Conservation (phyloP, 2,329 filamentous ascomycete species). For the Pezicula neosporulosa region DNA sequence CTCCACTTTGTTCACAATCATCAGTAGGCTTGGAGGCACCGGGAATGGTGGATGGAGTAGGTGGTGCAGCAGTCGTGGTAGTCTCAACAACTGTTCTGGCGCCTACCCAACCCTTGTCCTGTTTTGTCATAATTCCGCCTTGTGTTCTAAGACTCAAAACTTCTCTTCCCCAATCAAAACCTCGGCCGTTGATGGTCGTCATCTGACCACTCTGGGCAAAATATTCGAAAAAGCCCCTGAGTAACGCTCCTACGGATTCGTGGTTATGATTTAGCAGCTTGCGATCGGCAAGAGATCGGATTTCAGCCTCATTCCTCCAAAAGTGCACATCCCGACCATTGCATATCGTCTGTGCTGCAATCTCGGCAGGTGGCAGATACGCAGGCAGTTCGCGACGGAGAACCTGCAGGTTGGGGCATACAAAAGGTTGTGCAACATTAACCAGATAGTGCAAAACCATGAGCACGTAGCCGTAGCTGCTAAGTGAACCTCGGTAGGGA, state of each 20-base stretch:
- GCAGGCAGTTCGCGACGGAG: conserved; percentile 43
- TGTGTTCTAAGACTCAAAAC: conserved; percentile 73
- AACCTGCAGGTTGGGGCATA: conserved; percentile 78
- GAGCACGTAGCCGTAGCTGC: conserved; percentile 86
- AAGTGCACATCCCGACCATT: conserved; percentile 72
- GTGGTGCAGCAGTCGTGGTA: conserved; percentile 32
- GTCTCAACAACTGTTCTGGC: conserved; percentile 66
- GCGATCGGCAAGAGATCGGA: conserved; percentile 53
- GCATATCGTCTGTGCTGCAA: conserved; percentile 38
- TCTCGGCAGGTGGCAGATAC: conserved; percentile 37
- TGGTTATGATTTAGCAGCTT: conserved; percentile 64
- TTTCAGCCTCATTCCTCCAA: conserved; percentile 71
- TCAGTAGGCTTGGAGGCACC: conserved; percentile 2
- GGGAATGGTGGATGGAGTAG: conserved; percentile 13
- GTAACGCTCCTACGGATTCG: conserved; percentile 66
- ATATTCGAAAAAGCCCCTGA: conserved; percentile 87
- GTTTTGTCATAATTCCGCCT: conserved; percentile 69
- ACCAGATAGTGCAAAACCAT: conserved; percentile 92
- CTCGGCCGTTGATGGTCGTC: conserved; percentile 45
- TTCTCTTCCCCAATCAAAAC: conserved; percentile 78
- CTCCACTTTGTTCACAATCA: neutral
- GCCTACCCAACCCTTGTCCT: conserved; percentile 81
- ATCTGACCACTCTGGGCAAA: conserved; percentile 63
- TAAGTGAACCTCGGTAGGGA: conserved; percentile 80
- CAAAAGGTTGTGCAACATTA: conserved; percentile 75